Evolutionary conservation across 169 alveolate genomes (phyloP), one percentile per base, ranked within the genome.

Genomic region (Eimeria tenella): DNA sequence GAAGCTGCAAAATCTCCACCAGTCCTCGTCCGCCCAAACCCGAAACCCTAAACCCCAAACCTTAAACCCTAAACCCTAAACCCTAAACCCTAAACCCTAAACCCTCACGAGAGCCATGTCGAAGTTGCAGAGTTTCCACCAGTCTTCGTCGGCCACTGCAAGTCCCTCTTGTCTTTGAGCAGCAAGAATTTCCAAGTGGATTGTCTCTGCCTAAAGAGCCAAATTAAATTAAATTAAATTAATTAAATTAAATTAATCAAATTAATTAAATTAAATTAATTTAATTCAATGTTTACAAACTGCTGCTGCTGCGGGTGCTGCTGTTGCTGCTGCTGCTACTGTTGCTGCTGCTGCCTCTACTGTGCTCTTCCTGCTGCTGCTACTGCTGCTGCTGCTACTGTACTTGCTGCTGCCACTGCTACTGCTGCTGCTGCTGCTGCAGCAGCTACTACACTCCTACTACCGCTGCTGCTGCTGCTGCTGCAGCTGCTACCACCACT

Each of bases 71-170:
- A n/a, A n/a, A n/a, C n/a, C n/a, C n/a, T n/a, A n/a, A n/a, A 58
- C 65, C 65, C 65, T 58, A 58, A 8, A 58, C 65, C 19, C 19
- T 13, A 9, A 13, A 8, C 65, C n/a, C n/a, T n/a, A n/a, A n/a
- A n/a, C n/a, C n/a, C n/a, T n/a, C 3, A 87, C 93, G 74, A 87
- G 21, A 0, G 93, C 50, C 58, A 87, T 58, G 7, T 77, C 77
- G 58, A 87, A 87, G 60, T 87, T 87, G 62, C 84, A 87, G n/a
- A 87, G 86, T 49, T 56, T 70, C 93, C 93, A 87, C 93, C 93
- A 87, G 56, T 87, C 93, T 25, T 87, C 93, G 15, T 77, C 84
- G 13, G 77, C 60, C 15, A 87, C 86, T 19, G 86, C 86, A 17
- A 87, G 86, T 4, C 93, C 93, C 49, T 60, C 77, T 50, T 87